Base-by-base conservation (phyloP, 1,284 basidiomycete species). In the Entoloma clypeatum region DNA sequence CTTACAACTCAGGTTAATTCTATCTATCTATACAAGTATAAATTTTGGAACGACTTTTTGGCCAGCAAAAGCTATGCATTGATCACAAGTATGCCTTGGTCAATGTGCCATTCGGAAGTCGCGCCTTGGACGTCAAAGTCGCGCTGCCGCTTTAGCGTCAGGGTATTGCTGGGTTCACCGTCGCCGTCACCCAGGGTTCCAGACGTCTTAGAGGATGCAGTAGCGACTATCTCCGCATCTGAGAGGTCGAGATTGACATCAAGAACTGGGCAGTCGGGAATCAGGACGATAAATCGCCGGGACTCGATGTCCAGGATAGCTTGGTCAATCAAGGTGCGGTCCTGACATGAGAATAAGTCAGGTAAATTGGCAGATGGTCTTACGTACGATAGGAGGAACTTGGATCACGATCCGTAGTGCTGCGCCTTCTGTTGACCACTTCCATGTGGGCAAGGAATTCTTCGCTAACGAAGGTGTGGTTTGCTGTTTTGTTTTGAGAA, bases 301-400 rank as follows among this genome's bases (percentile, higher is more conserved):
- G 74, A 64, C 49, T 83, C 80, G 14, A 86, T 47, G 48, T 85
- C 81, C 8, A 86, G 72, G 0, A 71, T 71, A 1, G 79, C 66
- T 3, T 57, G 48, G 14, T 65, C 44, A 31, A 81, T 67, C 26
- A 64, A 50, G 16, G 61, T 51, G 37, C 53, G 71, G 5, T 71
- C 74, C 79, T 82, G 36, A 39, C 43, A 41, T 32, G 39, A 38
- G 39, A 11, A 48, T 33, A 37, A 4, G 36, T 23, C 14, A 16
- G 38, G 33, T 29, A 28, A 31, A 26, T 33, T 19, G 39, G 19
- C 24, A 13, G 17, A 26, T 25, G 6, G 11, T 26, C 26, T 30
- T 13, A 54, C 60, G 40, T 44, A 82, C 80, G 48, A 80, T 54
- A n/a, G 62, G 60, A 21, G 81, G 75, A 3, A 81, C 69, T 26